phyloP scores from a whole-genome alignment of 352 stramenopile genomes.

The Bremia lactucae region DNA sequence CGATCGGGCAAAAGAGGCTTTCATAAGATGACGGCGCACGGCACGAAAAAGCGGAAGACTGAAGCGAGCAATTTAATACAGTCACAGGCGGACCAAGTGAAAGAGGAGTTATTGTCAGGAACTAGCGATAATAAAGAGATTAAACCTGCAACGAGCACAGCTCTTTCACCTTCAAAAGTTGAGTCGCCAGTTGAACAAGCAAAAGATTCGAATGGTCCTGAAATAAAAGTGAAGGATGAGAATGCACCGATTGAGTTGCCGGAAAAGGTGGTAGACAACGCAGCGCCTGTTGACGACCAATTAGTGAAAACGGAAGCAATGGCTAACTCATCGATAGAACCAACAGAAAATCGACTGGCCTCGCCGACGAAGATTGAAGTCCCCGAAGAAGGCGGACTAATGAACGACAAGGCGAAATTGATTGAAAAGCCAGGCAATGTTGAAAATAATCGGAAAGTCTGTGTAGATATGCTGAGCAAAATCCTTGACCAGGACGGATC shows the following conservation, averaged over 20 bases:
- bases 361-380: slow-evolving; percentile 6
- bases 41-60: slow-evolving; percentile 39
- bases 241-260: slow-evolving; percentile 1
- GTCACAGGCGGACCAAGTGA: slow-evolving; percentile 9
- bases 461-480: slow-evolving; percentile 61
- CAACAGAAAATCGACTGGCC: slow-evolving; percentile 3
- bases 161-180: background rate
- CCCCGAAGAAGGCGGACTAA: background rate
- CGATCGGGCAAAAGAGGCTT: slow-evolving; percentile 25
- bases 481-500: slow-evolving; percentile 35
- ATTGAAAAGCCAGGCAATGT: slow-evolving; percentile 30
- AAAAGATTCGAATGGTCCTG: slow-evolving; percentile 6
- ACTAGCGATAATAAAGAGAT: slow-evolving; percentile 9
- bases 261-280: background rate
- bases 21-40: slow-evolving; percentile 9
- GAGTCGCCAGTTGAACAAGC: slow-evolving; percentile 6
- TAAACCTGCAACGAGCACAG: background rate
- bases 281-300: background rate
- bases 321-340: slow-evolving; percentile 1
- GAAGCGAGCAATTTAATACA: slow-evolving; percentile 19
- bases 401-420: slow-evolving; percentile 11
- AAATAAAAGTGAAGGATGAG: slow-evolving; percentile 8
- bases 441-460: slow-evolving; percentile 47
- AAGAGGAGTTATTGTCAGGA: slow-evolving; percentile 4
- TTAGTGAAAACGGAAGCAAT: slow-evolving; percentile 2